A percentile compares a stretch with the other conserved stretches of the same genome.
phyloP scores from a whole-genome alignment of 257 asterid genomes.

The Forsythia viridissima region DNA sequence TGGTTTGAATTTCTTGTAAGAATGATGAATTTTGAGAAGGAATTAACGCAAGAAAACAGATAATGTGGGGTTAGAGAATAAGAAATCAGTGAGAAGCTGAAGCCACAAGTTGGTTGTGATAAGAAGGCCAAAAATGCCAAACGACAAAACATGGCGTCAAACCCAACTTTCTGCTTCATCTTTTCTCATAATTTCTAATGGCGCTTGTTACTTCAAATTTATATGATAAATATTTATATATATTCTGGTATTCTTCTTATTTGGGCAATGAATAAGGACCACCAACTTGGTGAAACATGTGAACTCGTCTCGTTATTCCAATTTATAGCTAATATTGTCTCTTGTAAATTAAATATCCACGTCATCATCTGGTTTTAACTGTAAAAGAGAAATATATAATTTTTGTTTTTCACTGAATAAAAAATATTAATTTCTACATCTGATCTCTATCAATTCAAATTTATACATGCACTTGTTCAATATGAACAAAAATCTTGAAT shows the following conservation, averaged over 20 bases:
- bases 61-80: conserved; percentile 35
- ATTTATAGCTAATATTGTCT: not conserved
- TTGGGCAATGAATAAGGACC: conserved; percentile 8
- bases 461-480: too few species aligned
- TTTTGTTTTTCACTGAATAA: too few species aligned
- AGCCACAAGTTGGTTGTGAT: conserved; percentile 52
- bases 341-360: not conserved
- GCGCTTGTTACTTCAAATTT: conserved; percentile 17
- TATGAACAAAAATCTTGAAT: too few species aligned
- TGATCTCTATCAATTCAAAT: too few species aligned
- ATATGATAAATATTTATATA: conserved; percentile 6
- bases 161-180: not conserved
- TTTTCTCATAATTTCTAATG: conserved; percentile 16
- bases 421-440: too few species aligned
- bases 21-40: not conserved
- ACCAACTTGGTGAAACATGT: conserved; percentile 25
- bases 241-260: not conserved
- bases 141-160: conserved; percentile 28
- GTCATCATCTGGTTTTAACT: not conserved
- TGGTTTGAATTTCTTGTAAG: conserved; percentile 5
- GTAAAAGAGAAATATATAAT: too few species aligned
- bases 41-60: conserved; percentile 33
- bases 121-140: conserved; percentile 26
- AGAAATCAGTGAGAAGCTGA: conserved; percentile 29
- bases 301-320: conserved; percentile 1